Percentiles rank a stretch among this genome's conserved stretches.
Evolutionary conservation across 2,329 filamentous ascomycete species (phyloP).

Genomic region (Trichoderma sp.): DNA sequence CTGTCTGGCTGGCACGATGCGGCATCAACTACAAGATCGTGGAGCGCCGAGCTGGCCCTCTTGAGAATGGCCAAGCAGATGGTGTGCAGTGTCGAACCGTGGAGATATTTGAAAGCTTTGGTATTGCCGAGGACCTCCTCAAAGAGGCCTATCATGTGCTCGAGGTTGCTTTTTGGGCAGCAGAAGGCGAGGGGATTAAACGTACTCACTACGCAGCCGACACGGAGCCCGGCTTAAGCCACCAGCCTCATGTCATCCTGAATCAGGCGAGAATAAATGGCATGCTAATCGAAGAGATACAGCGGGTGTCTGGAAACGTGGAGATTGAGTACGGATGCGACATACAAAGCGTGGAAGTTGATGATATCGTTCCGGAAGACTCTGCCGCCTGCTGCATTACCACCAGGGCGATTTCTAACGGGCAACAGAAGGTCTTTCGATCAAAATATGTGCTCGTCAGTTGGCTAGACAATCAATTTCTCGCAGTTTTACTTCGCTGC

Average conservation of each 20-base stretch:
- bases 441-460: not conserved
- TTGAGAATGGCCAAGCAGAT: not conserved
- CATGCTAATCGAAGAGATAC: not conserved
- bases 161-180: not conserved
- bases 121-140: not conserved
- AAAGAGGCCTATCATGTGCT: slow-evolving; percentile 5
- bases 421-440: not conserved
- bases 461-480: not conserved
- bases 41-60: not conserved
- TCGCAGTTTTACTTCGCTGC: not conserved
- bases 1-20: not conserved
- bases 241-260: slow-evolving; percentile 3
- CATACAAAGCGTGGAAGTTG: not conserved
- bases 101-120: not conserved
- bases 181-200: not conserved
- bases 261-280: not conserved
- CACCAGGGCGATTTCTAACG: not conserved
- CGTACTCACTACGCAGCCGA: not conserved
- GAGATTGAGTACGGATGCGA: not conserved
- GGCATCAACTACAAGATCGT: not conserved
- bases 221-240: not conserved
- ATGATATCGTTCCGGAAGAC: not conserved
- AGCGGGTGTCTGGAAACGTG: not conserved
- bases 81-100: not conserved
- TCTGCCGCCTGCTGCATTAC: not conserved